Evolutionary conservation across 441 rosid genomes (phyloP).

Genomic region (Adansonia rubrostipa): DNA sequence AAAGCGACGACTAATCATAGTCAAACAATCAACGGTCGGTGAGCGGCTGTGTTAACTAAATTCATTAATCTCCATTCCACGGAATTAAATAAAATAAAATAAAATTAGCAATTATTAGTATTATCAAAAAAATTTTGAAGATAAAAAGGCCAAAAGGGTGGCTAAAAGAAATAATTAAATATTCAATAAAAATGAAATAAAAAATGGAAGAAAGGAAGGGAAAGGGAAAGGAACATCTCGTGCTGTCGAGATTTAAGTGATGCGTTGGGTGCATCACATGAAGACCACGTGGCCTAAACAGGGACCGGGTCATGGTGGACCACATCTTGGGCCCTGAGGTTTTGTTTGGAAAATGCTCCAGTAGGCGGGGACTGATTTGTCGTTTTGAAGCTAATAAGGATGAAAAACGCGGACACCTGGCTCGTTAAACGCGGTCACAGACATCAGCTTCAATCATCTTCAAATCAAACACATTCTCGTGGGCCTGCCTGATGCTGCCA

Average conservation of each 20-base stretch:
- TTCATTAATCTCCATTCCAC: conserved; percentile 4
- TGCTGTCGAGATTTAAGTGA: background rate
- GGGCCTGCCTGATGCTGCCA: conserved; percentile 27
- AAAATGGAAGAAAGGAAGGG: background rate
- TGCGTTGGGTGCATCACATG: conserved; percentile 1
- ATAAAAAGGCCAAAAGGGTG: conserved; percentile 21
- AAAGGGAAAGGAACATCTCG: background rate
- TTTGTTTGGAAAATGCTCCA: background rate
- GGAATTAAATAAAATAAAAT: background rate
- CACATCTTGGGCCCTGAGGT: conserved; percentile 5
- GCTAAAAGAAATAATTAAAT: background rate
- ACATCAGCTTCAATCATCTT: conserved; percentile 24
- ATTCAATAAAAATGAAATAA: background rate
- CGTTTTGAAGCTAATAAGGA: conserved; percentile 4
- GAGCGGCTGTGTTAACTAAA: conserved; percentile 32
- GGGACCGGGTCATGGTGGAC: background rate
- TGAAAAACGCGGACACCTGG: conserved; percentile 37
- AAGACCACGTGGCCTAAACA: conserved; percentile 28
- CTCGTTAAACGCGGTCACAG: conserved; percentile 35
- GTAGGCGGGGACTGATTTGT: background rate
- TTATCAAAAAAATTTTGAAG: background rate
- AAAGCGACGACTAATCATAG: conserved; percentile 5
- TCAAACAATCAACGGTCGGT: conserved; percentile 35
- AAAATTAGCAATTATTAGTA: background rate
- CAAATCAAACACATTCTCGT: background rate